Evolutionary conservation across 164 flowering plant species (phyloP).

Genomic region (Nymphaea thermarum): DNA sequence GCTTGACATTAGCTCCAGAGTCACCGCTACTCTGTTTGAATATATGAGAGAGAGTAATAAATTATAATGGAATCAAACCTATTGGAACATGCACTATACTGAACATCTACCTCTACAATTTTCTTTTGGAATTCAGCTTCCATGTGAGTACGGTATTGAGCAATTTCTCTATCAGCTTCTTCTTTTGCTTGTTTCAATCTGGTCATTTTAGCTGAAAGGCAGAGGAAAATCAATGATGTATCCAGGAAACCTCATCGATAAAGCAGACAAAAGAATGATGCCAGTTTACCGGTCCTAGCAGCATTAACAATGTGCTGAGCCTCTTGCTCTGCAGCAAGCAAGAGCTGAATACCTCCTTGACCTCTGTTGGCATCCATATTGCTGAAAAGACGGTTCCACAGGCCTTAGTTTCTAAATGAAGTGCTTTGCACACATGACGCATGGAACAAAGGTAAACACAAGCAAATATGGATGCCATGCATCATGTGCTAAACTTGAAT

Average conservation of each 20-base stretch:
- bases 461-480: too few relatives aligned
- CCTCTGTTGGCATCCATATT: constrained; percentile 39
- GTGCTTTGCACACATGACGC: too few relatives aligned
- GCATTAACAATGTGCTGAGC: constrained; percentile 68
- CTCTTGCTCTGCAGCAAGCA: constrained; percentile 73
- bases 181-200: constrained; percentile 72
- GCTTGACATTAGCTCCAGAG: constrained; percentile 85
- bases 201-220: constrained; percentile 39
- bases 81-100: not conserved
- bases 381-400: not conserved
- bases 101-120: constrained; percentile 32
- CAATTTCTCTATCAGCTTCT: constrained; percentile 61
- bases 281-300: constrained; percentile 40
- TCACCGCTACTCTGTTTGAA: constrained; percentile 77
- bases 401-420: not conserved
- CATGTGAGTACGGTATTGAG: constrained; percentile 44
- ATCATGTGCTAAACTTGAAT: too few relatives aligned
- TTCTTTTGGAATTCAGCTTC: constrained; percentile 54
- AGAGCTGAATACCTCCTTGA: constrained; percentile 53
- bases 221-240: not conserved
- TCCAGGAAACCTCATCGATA: not conserved
- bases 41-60: not conserved
- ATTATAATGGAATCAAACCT: not conserved
- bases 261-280: not conserved
- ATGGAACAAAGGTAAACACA: too few relatives aligned